A percentile compares a stretch with the other conserved stretches of the same genome.
Evolutionary conservation across 306 rosid genomes (phyloP).

Genomic region (Astragalus glycyphyllos): DNA sequence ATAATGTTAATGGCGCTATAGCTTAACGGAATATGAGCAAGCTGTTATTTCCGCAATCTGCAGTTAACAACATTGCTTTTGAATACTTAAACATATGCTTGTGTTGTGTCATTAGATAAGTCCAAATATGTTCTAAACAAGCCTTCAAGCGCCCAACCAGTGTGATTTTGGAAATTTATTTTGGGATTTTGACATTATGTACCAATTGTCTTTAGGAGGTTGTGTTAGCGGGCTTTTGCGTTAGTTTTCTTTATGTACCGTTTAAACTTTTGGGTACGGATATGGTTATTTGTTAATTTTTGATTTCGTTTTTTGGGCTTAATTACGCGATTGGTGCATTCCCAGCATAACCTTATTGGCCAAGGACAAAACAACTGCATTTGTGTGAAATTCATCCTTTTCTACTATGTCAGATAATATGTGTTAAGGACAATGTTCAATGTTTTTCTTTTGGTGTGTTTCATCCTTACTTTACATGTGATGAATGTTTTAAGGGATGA

Average conservation of each 20-base stretch:
- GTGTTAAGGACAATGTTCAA: slow-evolving; percentile 1
- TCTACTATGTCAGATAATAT: background rate
- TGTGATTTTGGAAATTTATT: slow-evolving; percentile 6
- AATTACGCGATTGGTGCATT: slow-evolving; percentile 1
- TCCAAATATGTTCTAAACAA: background rate
- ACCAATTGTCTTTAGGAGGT: slow-evolving; percentile 9
- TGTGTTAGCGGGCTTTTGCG: background rate
- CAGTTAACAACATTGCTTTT: too few species aligned
- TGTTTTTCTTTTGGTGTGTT: background rate
- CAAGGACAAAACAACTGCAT: background rate
- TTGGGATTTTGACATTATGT: slow-evolving; percentile 4
- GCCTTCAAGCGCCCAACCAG: background rate
- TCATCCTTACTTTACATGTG: background rate
- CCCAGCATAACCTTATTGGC: background rate
- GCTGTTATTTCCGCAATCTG: too few species aligned
- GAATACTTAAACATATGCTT: background rate
- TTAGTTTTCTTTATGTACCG: slow-evolving; percentile 11
- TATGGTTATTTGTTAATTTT: slow-evolving; percentile 3
- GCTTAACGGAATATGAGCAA: too few species aligned
- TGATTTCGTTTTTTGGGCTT: background rate
- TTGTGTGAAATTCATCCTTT: background rate
- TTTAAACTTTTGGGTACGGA: background rate
- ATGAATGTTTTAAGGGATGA: background rate
- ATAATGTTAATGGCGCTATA: too few species aligned
- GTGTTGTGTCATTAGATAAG: background rate